Evolutionary conservation across 805 yeast genomes (phyloP), one percentile per base, ranked within the genome.

Genomic region (Candida sithepensis): DNA sequence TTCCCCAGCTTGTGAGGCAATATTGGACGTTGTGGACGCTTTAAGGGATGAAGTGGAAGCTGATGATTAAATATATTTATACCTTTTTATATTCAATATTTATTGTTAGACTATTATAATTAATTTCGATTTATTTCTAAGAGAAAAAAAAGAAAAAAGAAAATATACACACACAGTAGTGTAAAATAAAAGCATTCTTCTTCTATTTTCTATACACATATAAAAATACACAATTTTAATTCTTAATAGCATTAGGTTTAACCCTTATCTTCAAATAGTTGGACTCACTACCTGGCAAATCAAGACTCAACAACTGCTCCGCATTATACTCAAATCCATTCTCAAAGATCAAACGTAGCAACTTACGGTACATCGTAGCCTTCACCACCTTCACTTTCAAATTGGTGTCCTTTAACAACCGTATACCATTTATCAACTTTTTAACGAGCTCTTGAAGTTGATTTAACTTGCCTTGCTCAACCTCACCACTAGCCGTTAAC

Each of bases 1-100:
- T 50, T 88, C 96, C 3, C 98, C 99, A 0, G 96, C 98, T 0
- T 79, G 96, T 2, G 75, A 77, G 2, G 96, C 97, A 0, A 84
- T 94, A 46, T 65, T 89, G 50, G 85, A 84, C 43, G 96, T 94
- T 33, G 96, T 92, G 13, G 91, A 85, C 59, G 71, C 73, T 1
- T 66, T 85, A 50, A 66, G 88, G 55, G 89, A 82, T 24, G 55
- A 50, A 23, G 48, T 59, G 19, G 65, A 61, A 41, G 47, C 24
- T 10, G 13, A 18, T 12, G 20, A 30, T 4, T 41, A 18, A 39
- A 26, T 41, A 6, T 32, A 28, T 20, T 41, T 18, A 19, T 24
- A 7, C 10, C 19, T 26, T 41, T 14, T n/a, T 21, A 30, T 20
- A 30, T 30, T 41, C 19, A 10, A 14, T 30, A 22, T n/a, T 14